Conservation (phyloP, 1,284 basidiomycete genomes). For the Golubevia pallescens region DNA sequence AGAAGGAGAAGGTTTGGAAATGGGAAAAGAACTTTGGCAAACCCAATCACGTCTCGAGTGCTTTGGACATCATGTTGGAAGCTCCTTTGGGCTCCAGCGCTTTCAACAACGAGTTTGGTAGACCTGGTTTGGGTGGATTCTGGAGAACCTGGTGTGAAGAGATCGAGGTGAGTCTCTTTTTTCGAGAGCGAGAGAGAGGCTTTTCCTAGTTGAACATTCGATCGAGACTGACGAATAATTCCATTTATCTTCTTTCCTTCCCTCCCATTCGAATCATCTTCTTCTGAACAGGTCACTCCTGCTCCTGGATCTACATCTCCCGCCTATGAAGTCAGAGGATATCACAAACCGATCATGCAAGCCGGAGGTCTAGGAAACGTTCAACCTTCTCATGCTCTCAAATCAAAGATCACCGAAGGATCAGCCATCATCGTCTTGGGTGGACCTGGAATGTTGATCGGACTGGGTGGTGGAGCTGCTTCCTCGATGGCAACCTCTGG, state of each 20-base stretch:
- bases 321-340: slow-evolving; percentile 78
- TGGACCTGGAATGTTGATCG: slow-evolving; percentile 95
- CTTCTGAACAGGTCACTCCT: slow-evolving; percentile 59
- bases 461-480: slow-evolving; percentile 93
- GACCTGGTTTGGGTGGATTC: slow-evolving; percentile 75
- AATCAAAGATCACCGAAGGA: slow-evolving; percentile 48
- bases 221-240: slow-evolving; percentile 26
- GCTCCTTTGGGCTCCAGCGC: slow-evolving; percentile 91
- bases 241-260: too few species aligned
- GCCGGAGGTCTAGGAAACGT: slow-evolving; percentile 96
- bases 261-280: too few species aligned
- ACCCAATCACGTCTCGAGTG: slow-evolving; percentile 87
- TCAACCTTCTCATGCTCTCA: slow-evolving; percentile 63
- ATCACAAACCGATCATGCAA: slow-evolving; percentile 99
- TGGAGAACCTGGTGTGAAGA: slow-evolving; percentile 11
- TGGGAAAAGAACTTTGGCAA: slow-evolving; percentile 72
- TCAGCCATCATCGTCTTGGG: slow-evolving; percentile 82
- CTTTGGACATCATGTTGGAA: slow-evolving; percentile 96
- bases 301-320: too few species aligned
- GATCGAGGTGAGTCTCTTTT: not conserved
- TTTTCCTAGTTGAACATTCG: not conserved
- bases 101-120: slow-evolving; percentile 98
- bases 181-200: not conserved
- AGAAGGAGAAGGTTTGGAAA: slow-evolving; percentile 16
- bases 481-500: slow-evolving; percentile 81